These are phyloP conservation scores for Luvunga scandens DNA, from an alignment of 345 rosid species.

Conservation along the genomic window DNA sequence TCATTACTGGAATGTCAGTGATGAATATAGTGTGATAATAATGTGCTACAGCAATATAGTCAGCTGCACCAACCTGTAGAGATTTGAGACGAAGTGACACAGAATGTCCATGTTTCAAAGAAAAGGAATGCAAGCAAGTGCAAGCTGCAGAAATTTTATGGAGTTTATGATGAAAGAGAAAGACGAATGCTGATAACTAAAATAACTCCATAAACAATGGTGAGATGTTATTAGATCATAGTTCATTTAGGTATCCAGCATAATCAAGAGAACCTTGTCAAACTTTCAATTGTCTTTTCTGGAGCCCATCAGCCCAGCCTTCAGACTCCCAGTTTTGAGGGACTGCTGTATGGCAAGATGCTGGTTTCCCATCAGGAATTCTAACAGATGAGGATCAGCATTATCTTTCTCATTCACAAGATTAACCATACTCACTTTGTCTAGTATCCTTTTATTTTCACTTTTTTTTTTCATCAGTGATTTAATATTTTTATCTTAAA, in stretches of 20 bases:
- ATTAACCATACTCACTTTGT: background rate
- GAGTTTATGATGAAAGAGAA: background rate
- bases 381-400: background rate
- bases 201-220: background rate
- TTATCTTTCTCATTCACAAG: background rate
- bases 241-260: background rate
- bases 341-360: background rate
- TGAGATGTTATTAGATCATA: background rate
- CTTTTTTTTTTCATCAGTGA: background rate
- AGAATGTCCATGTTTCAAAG: background rate
- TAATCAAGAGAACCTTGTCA: background rate
- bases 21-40: conserved; percentile 80
- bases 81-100: background rate
- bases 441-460: background rate
- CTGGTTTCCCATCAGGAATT: background rate
- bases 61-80: conserved; percentile 83
- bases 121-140: background rate
- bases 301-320: too few species aligned
- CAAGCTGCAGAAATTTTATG: background rate
- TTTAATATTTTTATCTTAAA: background rate
- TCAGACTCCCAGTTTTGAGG: background rate
- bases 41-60: conserved; percentile 81
- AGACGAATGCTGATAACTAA: background rate
- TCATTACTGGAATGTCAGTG: conserved; percentile 75
- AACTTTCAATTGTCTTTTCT: too few species aligned